Conservation (phyloP, 163 green algal species). For the Chlamydomonas reinhardtii region DNA sequence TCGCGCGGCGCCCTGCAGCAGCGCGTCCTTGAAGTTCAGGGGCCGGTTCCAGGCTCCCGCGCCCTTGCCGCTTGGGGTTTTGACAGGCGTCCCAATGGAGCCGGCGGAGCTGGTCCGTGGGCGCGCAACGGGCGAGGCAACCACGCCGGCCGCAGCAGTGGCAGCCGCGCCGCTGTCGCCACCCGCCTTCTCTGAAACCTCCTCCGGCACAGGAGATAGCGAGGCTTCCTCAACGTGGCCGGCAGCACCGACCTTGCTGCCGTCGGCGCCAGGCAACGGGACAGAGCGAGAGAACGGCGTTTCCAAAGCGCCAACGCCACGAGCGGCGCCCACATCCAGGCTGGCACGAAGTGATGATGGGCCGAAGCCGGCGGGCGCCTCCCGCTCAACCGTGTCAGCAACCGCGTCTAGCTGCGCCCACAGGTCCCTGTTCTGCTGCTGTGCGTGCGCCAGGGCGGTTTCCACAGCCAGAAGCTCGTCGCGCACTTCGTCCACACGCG, state of each 20-base stretch:
- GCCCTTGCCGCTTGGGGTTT: background rate
- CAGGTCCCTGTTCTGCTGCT: conserved; percentile 1
- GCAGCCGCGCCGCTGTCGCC: too few species aligned
- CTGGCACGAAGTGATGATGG: too few species aligned
- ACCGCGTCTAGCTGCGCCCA: conserved; percentile 12
- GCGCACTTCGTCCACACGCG: background rate
- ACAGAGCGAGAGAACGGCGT: too few species aligned
- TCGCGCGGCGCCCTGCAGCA: conserved; percentile 7
- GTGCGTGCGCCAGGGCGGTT: background rate
- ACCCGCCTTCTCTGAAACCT: too few species aligned
- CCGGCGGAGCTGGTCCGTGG: background rate
- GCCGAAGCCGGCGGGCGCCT: background rate
- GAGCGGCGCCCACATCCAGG: too few species aligned
- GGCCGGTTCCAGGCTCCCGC: background rate
- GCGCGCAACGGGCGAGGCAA: background rate
- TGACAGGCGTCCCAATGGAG: background rate
- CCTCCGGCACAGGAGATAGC: background rate
- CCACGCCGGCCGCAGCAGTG: too few species aligned
- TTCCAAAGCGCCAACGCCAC: too few species aligned
- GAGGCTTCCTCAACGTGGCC: too few species aligned
- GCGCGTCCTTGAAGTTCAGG: conserved; percentile 17
- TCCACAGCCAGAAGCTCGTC: background rate
- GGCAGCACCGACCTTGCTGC: too few species aligned
- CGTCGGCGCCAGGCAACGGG: too few species aligned
- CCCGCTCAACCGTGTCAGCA: background rate